Base-by-base conservation (phyloP, 805 yeast species). In the Saccharomyces paradoxus region DNA sequence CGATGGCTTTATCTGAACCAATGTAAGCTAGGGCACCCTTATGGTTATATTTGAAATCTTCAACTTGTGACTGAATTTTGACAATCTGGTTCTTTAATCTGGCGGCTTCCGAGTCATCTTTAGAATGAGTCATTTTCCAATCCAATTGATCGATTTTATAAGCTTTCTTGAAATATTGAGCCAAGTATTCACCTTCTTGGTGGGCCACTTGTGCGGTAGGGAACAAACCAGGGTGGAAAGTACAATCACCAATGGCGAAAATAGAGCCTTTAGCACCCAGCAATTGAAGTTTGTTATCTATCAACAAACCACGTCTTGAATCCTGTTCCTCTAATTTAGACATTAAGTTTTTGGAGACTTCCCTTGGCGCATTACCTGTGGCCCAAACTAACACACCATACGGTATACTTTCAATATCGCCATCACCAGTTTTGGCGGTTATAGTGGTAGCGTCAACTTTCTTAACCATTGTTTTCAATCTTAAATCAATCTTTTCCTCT, bases 161-260 rank as follows among this genome's bases (percentile, higher is more conserved):
- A 63, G 83, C 72, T 62, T 78, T 84, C 68, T 81, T 79, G 71
- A 91, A 86, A 60, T 83, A 81, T 32, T 77, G 74, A 54, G 91
- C 94, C 61, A 91, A 80, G 74, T 81, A 91, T 55, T 78, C 77
- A 70, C 97, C 97, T 74, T 91, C 89, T 77, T 91, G 97, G 74
- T 89, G 83, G 46, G 98, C 98, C 54, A 90, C 97, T 78, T 91
- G 97, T 27, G 97, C 98, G 58, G 98, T 91, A 63, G 97, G 97
- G 47, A 96, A 94, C 63, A 82, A 83, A 69, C 88, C 88, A 59
- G 94, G 87, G 57, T 81, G 77, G 71, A 86, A 83, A 41, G 97
- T 88, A 76, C 97, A 91, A 76, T 91, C 98, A 70, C 98, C 98
- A 55, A 91, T 74, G 50, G 96, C 97, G 72, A 79, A 92, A 62